Evolutionary conservation across 805 yeast genomes (phyloP).

Genomic region (Suhomyces faveliae): DNA sequence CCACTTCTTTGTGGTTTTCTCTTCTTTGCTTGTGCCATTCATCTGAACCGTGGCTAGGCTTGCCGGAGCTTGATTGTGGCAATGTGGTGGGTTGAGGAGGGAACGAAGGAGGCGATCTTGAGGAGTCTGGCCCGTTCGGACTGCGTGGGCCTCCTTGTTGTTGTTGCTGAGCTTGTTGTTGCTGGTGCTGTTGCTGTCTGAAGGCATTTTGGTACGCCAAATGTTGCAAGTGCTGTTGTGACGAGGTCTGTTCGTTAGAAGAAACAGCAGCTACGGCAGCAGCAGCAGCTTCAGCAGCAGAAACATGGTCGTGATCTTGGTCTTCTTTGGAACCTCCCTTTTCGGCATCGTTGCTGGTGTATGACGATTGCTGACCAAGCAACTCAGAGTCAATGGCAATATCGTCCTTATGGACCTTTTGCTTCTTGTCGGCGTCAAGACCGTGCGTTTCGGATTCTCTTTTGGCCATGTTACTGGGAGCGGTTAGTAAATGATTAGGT

Average conservation of each 20-base stretch:
- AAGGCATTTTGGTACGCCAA: conserved; percentile 18
- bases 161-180: conserved; percentile 22
- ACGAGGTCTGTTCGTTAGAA: conserved; percentile 9
- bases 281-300: conserved; percentile 30
- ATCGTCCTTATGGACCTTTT: conserved; percentile 15
- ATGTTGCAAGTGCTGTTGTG: conserved; percentile 15
- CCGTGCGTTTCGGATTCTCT: conserved; percentile 14
- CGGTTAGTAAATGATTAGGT: conserved; percentile 9
- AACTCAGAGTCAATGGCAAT: conserved; percentile 44
- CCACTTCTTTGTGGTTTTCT: conserved; percentile 94
- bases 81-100: conserved; percentile 37
- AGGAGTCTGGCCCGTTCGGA: conserved; percentile 1
- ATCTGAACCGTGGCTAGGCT: conserved; percentile 71
- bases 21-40: conserved; percentile 84
- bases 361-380: conserved; percentile 40
- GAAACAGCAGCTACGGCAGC: conserved; percentile 25
- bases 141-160: conserved; percentile 18
- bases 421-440: conserved; percentile 11
- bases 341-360: conserved; percentile 13
- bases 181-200: conserved; percentile 19
- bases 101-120: conserved; percentile 1
- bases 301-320: conserved; percentile 22
- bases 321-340: conserved; percentile 7
- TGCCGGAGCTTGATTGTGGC: conserved; percentile 26
- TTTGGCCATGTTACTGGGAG: conserved; percentile 11